Conservation (phyloP, 116 monocot genomes). For the Dioscorea cayenensis region DNA sequence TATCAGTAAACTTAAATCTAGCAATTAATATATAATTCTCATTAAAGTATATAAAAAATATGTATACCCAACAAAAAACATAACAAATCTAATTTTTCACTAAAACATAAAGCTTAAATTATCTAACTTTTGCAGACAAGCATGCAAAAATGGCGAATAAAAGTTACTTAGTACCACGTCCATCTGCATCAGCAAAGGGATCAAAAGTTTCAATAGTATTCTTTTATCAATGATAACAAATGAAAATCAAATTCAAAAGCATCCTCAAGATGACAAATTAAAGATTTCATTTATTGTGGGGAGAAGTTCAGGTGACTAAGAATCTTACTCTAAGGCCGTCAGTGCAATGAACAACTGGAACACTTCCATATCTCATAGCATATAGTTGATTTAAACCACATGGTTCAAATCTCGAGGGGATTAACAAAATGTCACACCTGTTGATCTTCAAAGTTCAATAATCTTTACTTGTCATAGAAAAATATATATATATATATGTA, state of each 20-base stretch:
- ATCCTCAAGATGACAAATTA: background rate
- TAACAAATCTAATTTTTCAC: background rate
- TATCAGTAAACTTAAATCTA: too few species aligned
- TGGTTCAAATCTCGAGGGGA: conserved; percentile 97
- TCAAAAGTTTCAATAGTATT: conserved; percentile 77
- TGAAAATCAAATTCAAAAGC: background rate
- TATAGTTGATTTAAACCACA: conserved; percentile 92
- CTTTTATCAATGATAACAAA: conserved; percentile 20
- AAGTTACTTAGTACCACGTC: conserved; percentile 72
- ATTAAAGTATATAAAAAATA: background rate
- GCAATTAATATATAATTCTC: too few species aligned
- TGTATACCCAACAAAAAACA: background rate
- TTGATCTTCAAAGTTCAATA: conserved; percentile 9
- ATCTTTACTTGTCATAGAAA: background rate
- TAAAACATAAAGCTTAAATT: background rate
- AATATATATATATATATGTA: too few species aligned
- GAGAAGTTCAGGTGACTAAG: background rate
- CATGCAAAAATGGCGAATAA: background rate
- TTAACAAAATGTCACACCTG: conserved; percentile 90
- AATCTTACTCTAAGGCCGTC: conserved; percentile 77
- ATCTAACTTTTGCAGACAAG: background rate
- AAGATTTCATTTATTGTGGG: background rate
- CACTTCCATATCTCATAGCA: conserved; percentile 91
- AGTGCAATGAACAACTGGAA: conserved; percentile 51
- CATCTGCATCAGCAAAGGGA: conserved; percentile 58